These are phyloP conservation scores for Excoecaria agallocha DNA, from an alignment of 345 rosid species.

Conservation along the genomic window DNA sequence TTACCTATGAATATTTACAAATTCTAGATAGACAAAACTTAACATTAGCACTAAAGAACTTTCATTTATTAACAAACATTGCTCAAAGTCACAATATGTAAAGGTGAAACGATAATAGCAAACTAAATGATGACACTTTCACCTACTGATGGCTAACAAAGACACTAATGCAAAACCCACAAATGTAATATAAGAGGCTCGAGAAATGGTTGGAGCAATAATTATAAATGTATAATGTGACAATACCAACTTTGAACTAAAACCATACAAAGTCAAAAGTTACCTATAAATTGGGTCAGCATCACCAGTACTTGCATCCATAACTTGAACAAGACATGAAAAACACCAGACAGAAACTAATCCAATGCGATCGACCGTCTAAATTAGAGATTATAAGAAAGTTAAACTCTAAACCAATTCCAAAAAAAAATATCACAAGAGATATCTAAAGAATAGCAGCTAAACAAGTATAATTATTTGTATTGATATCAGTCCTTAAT, in stretches of 20 bases:
- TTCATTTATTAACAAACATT: no score
- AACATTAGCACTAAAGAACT: no score
- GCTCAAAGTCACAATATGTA: no score
- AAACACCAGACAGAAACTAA: constrained; percentile 14
- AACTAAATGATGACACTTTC: neutral
- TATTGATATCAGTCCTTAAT: neutral
- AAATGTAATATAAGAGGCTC: constrained; percentile 1
- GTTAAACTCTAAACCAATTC: neutral
- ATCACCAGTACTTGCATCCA: constrained; percentile 30
- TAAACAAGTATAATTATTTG: neutral
- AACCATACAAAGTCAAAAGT: neutral
- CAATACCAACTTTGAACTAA: neutral
- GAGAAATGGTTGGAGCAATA: neutral
- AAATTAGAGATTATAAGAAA: neutral
- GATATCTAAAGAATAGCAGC: neutral
- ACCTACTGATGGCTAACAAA: neutral
- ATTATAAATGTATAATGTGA: neutral
- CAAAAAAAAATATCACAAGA: neutral
- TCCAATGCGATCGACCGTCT: constrained; percentile 22
- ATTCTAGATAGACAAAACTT: no score
- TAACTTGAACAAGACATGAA: constrained; percentile 15
- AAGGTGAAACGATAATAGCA: neutral
- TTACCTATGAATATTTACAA: no score
- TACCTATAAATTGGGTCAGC: constrained; percentile 31
- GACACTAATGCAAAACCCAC: constrained; percentile 1